phyloP scores from a whole-genome alignment of 2,329 filamentous ascomycete species.

The Phaeophleospora eucalypticola region DNA sequence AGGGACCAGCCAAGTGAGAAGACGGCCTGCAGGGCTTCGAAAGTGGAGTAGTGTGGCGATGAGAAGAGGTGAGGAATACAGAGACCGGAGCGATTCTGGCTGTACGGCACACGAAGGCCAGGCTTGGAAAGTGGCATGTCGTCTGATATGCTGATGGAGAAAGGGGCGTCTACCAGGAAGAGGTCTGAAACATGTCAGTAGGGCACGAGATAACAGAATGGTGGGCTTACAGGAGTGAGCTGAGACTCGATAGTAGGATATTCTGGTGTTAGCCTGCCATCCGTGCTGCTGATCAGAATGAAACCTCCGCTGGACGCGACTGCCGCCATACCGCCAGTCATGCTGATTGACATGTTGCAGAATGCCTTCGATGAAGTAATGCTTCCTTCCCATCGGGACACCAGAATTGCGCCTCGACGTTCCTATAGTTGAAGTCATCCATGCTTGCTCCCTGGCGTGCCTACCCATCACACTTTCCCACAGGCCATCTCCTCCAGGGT shows the following conservation, averaged over 20 bases:
- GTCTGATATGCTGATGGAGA: not conserved
- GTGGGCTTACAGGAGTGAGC: not conserved
- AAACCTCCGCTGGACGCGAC: not conserved
- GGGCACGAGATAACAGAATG: too few relatives aligned
- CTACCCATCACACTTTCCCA: conserved; percentile 1
- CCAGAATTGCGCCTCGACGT: not conserved
- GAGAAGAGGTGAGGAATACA: not conserved
- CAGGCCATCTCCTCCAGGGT: not conserved
- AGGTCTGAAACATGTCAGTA: conserved; percentile 5
- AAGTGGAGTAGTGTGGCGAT: not conserved
- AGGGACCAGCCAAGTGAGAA: conserved; percentile 3
- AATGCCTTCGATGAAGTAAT: not conserved
- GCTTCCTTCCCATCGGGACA: not conserved
- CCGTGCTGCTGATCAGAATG: not conserved
- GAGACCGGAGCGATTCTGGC: not conserved
- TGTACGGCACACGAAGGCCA: not conserved
- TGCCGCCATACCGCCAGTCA: not conserved
- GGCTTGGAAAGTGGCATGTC: not conserved
- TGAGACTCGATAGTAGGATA: conserved; percentile 4
- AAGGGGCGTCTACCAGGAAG: conserved; percentile 2
- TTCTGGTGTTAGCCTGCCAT: conserved; percentile 1
- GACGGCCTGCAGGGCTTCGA: conserved; percentile 2
- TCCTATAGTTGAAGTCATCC: not conserved
- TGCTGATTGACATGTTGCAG: not conserved
- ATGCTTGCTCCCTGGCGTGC: not conserved